A percentile compares a stretch with the other conserved stretches of the same genome.
Conservation (phyloP, 495 filamentous ascomycete species). For the Hypoxylon cercidicola region DNA sequence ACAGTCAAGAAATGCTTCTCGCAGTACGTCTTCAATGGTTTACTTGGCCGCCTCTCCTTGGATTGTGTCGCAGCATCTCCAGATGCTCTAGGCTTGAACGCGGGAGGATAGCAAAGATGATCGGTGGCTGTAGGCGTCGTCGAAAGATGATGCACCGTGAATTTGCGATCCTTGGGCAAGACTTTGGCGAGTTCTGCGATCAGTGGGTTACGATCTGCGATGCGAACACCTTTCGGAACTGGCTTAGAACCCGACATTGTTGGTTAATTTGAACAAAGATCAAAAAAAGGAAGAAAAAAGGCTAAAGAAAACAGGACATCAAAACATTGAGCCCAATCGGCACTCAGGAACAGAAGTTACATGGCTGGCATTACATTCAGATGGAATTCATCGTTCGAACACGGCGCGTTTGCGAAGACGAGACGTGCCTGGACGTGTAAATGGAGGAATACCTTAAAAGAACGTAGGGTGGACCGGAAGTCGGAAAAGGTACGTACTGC, state of each 20-base stretch:
- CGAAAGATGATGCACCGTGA: conserved; percentile 87
- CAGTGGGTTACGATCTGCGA: conserved; percentile 46
- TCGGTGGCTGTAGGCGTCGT: conserved; percentile 78
- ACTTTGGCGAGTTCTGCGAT: conserved; percentile 68
- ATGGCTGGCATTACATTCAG: no score
- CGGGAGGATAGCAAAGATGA: conserved; percentile 82
- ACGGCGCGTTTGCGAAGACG: no score
- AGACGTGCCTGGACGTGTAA: conserved; percentile 12
- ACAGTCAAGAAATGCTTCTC: conserved; percentile 88
- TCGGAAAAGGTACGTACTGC: background rate
- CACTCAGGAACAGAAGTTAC: background rate
- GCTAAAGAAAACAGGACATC: background rate
- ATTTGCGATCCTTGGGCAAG: conserved; percentile 74
- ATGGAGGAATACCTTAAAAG: no score
- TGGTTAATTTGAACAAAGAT: background rate
- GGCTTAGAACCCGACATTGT: conserved; percentile 41
- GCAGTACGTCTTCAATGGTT: conserved; percentile 72
- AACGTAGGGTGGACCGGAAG: no score
- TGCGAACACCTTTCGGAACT: conserved; percentile 39
- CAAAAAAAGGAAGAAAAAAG: no score
- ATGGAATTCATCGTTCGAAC: no score
- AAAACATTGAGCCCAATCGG: conserved; percentile 13
- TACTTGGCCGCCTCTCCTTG: conserved; percentile 36
- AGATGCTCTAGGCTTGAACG: conserved; percentile 59
- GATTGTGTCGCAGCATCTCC: background rate